phyloP scores from a whole-genome alignment of 2,329 filamentous ascomycete genomes.

The Immersiporthe knoxdaviesiana region DNA sequence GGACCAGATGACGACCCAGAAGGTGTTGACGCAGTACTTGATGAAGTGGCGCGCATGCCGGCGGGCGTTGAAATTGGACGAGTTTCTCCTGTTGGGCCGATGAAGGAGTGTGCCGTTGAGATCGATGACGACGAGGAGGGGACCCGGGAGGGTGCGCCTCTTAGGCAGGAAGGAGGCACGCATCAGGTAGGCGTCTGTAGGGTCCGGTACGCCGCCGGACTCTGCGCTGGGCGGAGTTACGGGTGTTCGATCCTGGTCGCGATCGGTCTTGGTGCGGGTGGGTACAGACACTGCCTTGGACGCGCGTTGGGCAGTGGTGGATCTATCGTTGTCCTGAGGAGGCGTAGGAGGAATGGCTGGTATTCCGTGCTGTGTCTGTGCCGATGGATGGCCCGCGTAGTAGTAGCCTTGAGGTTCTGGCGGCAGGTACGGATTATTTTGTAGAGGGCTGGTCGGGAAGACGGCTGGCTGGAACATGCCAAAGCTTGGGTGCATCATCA shows the following conservation, averaged over 20 bases:
- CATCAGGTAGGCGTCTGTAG: constrained; percentile 63
- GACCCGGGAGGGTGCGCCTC: constrained; percentile 52
- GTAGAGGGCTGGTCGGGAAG: neutral
- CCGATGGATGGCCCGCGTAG: neutral
- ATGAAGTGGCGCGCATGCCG: constrained; percentile 73
- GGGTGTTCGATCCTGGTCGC: constrained; percentile 29
- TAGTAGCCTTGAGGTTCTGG: neutral
- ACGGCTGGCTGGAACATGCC: neutral
- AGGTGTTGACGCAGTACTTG: constrained; percentile 71
- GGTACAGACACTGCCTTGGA: neutral
- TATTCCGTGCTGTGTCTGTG: neutral
- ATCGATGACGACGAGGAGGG: constrained; percentile 83
- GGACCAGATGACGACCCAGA: constrained; percentile 88
- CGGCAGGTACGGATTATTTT: neutral
- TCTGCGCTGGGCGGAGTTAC: constrained; percentile 40
- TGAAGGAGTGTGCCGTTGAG: constrained; percentile 89
- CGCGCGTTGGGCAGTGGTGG: neutral
- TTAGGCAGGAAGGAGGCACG: constrained; percentile 52
- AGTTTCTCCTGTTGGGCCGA: constrained; percentile 59
- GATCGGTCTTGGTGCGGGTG: neutral
- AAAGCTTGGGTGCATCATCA: neutral
- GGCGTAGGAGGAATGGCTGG: neutral
- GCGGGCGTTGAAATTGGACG: constrained; percentile 64
- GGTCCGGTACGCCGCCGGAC: constrained; percentile 64
- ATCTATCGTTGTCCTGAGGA: neutral